phyloP scores from a whole-genome alignment of 441 rosid genomes.

The Pelargonium myrrhifolium region DNA sequence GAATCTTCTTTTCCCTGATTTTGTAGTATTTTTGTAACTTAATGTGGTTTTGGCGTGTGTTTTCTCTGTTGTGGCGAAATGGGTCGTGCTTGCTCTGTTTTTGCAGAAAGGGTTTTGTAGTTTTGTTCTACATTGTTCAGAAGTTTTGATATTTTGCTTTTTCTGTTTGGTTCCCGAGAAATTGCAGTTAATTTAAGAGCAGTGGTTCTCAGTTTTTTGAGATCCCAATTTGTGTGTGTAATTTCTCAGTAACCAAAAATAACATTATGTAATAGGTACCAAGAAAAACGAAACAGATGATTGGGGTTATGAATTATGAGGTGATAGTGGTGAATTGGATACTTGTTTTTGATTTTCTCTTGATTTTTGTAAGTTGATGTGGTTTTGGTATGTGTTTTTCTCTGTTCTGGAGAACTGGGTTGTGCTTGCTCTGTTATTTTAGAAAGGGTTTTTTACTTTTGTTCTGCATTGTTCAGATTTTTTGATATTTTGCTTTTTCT shows the following conservation, averaged over 20 bases:
- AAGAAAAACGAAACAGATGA: neutral
- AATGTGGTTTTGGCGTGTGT: neutral
- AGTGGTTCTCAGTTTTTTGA: neutral
- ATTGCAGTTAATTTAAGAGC: neutral
- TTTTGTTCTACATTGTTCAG: neutral
- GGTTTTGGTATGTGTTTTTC: too few species aligned
- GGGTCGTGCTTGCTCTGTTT: neutral
- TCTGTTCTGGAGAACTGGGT: too few species aligned
- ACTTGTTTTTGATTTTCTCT: too few species aligned
- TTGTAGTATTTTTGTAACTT: too few species aligned
- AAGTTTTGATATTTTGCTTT: neutral
- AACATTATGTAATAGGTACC: neutral
- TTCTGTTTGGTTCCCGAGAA: slow-evolving; percentile 2
- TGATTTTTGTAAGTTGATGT: too few species aligned
- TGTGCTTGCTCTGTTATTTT: too few species aligned
- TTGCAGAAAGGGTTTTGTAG: neutral
- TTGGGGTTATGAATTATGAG: neutral
- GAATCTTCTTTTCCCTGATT: too few species aligned
- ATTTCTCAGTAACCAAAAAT: neutral
- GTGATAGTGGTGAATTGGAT: too few species aligned
- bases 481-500: neutral
- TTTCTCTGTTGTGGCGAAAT: neutral
- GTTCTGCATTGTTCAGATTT: neutral
- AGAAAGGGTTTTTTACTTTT: too few species aligned
- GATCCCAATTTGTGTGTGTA: neutral